Base-by-base conservation (phyloP, 768 basidiomycete species). In the Podaxis pistillaris region DNA sequence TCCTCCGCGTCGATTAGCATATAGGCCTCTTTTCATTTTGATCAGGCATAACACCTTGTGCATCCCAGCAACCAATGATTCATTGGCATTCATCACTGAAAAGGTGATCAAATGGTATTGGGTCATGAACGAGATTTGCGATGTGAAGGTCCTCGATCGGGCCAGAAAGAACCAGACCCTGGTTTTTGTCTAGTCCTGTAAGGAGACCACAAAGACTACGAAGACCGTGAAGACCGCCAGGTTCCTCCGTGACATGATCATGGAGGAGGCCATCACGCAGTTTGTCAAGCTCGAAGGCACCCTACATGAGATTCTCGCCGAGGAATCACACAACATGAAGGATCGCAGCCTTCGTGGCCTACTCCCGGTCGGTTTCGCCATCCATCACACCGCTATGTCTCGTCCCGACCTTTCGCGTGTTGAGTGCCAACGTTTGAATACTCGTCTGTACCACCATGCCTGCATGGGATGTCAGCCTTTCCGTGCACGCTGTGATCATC, bases 401-500 rank as follows among this genome's bases (percentile, higher is more conserved):
- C 28, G 28, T 30, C 28, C 5, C 6, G 1, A 30, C 28, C 28
- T 7, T 30, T 30, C 28, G 28, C 28, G 28, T 7, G 28, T 7
- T 1, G 93, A 96, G 55, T 93, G 95, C 0, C 88, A 92, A 30
- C 24, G 82, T 99, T 33, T 95, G 96, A 72, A 95, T 98, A 0
- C 81, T 99, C 28, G 94, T 97, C 49, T 97, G 94, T 72, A 98
- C 97, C 0, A 96, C 97, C 5, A 98, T 96, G 2, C 88, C 98
- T 41, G 97, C 97, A 1, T 98, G 97, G 97, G 97, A 96, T 79
- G 96, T 99, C 76, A 99, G 98, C 72, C 79, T 98, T 0, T 96
- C 97, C 2, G 96, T 96, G 1, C 97, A 98, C 67, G 91, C 94
- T 9, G 96, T 98, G 76, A 94, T 98, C 78, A 98, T 99, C 82